Conservation (phyloP, 345 rosid species). For the Salix suchowensis region DNA sequence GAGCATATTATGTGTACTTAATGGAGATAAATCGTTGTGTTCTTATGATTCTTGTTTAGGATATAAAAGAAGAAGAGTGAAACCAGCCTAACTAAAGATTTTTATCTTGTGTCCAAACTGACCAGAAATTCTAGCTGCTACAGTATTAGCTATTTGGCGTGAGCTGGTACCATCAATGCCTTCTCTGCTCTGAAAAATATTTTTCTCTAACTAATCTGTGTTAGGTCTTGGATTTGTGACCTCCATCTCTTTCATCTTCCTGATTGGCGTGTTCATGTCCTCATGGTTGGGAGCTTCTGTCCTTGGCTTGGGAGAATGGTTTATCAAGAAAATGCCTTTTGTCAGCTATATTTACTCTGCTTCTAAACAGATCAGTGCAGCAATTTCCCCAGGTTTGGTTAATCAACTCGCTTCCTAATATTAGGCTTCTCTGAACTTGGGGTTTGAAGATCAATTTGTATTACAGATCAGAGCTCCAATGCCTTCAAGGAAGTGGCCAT, state of each 20-base stretch:
- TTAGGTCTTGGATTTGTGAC: constrained; percentile 70
- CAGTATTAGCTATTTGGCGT: background rate
- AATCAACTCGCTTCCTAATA: background rate
- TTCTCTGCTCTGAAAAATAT: background rate
- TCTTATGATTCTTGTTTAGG: background rate
- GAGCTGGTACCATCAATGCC: background rate
- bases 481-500: constrained; percentile 82
- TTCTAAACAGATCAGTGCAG: constrained; percentile 73
- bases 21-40: background rate
- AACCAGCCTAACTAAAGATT: background rate
- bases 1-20: background rate
- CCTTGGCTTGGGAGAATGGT: constrained; percentile 67
- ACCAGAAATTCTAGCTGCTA: background rate
- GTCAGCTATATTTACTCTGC: constrained; percentile 68
- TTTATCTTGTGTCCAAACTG: background rate
- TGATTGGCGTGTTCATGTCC: constrained; percentile 69
- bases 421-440: background rate
- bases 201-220: background rate
- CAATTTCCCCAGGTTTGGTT: constrained; percentile 61
- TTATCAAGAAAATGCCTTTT: constrained; percentile 74
- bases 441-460: background rate
- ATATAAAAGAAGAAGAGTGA: background rate
- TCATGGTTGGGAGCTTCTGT: constrained; percentile 78
- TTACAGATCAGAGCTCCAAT: constrained; percentile 57
- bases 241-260: constrained; percentile 66